Percentiles rank a stretch among this genome's conserved stretches.
phyloP scores from a whole-genome alignment of 768 basidiomycete species.

The Favolaschia claudopus region DNA sequence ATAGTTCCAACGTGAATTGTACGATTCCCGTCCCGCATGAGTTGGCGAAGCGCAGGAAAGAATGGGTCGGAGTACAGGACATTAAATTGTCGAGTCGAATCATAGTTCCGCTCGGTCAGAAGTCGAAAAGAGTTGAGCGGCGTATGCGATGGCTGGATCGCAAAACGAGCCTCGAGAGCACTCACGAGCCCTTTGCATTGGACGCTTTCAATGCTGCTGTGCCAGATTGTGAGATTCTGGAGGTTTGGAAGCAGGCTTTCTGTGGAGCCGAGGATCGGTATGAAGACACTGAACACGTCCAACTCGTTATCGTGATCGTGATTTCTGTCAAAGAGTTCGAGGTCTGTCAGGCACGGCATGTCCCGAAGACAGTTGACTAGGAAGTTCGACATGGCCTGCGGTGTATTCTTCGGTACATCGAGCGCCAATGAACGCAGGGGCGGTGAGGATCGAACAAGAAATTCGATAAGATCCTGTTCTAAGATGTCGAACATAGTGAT shows the following conservation, averaged over 20 bases:
- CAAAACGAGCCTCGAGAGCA: neutral
- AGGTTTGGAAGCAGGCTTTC: neutral
- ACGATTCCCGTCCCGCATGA: too few species aligned
- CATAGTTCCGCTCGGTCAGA: neutral
- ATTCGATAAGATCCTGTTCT: neutral
- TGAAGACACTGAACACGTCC: neutral
- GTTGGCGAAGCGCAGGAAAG: too few species aligned
- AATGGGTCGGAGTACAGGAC: too few species aligned
- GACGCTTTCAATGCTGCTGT: too few species aligned
- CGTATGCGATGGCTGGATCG: neutral
- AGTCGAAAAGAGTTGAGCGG: neutral
- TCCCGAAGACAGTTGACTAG: neutral
- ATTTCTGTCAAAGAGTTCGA: neutral
- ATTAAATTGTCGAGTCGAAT: neutral
- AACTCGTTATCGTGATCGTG: neutral
- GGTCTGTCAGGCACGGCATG: neutral
- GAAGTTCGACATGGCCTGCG: neutral
- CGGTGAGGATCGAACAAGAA: constrained; percentile 1
- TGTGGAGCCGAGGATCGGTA: neutral
- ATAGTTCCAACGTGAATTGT: too few species aligned
- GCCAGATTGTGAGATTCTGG: neutral
- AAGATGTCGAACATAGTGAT: neutral
- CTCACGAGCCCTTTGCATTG: neutral
- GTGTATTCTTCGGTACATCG: neutral
- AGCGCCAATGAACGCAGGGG: neutral